These are phyloP conservation scores for Neurospora intermedia DNA, from an alignment of 495 filamentous ascomycete species.

Conservation along the genomic window DNA sequence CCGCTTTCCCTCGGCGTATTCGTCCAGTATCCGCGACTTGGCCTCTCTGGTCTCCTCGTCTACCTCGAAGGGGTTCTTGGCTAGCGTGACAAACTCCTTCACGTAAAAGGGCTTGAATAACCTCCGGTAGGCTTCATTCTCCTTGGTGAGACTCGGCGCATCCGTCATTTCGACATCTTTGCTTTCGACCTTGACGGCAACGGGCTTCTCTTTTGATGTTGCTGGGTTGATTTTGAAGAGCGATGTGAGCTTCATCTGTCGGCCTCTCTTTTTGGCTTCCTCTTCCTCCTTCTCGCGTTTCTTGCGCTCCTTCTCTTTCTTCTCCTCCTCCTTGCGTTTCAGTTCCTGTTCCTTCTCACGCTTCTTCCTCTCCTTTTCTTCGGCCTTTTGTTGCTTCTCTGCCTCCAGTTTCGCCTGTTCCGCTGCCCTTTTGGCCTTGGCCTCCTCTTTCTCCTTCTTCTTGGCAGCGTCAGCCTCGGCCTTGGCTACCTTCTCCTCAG, in stretches of 20 bases:
- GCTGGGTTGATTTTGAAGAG: slow-evolving; percentile 43
- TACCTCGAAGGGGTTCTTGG: slow-evolving; percentile 37
- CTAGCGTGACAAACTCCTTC: slow-evolving; percentile 53
- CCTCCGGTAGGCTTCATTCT: slow-evolving; percentile 53
- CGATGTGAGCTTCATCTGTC: slow-evolving; percentile 37
- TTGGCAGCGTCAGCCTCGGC: slow-evolving; percentile 34
- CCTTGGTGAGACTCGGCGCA: slow-evolving; percentile 16
- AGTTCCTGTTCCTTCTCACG: slow-evolving; percentile 31
- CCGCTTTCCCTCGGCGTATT: slow-evolving; percentile 29
- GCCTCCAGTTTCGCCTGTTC: slow-evolving; percentile 14
- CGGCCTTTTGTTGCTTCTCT: slow-evolving; percentile 32
- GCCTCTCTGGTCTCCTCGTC: slow-evolving; percentile 45
- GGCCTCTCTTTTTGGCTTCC: slow-evolving; percentile 54
- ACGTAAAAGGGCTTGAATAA: slow-evolving; percentile 71
- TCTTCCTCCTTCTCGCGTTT: slow-evolving; percentile 50
- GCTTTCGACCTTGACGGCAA: slow-evolving; percentile 12
- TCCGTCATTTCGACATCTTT: slow-evolving; percentile 7
- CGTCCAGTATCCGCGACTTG: slow-evolving; percentile 40
- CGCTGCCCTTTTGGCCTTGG: slow-evolving; percentile 24
- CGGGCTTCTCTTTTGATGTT: slow-evolving; percentile 20
- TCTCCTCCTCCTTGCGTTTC: slow-evolving; percentile 35
- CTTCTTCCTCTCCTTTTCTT: slow-evolving; percentile 33
- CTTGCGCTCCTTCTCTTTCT: slow-evolving; percentile 48
- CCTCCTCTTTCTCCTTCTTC: slow-evolving; percentile 29
- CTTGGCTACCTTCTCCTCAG: slow-evolving; percentile 41